These are phyloP conservation scores for Mortierella antarctica DNA, from an alignment of 192 early-diverging fungal genomes.

Conservation along the genomic window DNA sequence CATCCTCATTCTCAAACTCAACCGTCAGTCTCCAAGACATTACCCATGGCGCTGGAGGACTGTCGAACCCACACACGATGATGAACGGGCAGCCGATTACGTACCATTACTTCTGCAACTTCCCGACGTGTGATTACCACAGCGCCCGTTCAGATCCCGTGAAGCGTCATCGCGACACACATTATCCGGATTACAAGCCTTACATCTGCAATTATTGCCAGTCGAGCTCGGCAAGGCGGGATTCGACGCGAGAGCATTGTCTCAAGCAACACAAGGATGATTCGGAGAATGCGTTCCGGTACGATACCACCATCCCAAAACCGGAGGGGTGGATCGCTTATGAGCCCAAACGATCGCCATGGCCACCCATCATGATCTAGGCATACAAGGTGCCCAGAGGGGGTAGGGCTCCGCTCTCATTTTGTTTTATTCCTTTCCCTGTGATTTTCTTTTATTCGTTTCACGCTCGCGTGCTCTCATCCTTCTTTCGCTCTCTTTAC, in stretches of 20 bases:
- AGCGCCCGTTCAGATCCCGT: conserved; percentile 49
- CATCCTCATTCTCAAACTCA: conserved; percentile 27
- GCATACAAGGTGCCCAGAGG: not conserved
- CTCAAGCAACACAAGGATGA: conserved; percentile 52
- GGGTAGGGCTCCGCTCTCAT: not conserved
- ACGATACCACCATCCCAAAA: conserved; percentile 37
- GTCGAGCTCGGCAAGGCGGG: conserved; percentile 38
- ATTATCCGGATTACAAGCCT: conserved; percentile 52
- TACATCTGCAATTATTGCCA: conserved; percentile 54
- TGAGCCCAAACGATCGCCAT: conserved; percentile 47
- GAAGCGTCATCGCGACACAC: conserved; percentile 48
- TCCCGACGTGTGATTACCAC: conserved; percentile 50
- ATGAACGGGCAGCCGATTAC: conserved; percentile 37
- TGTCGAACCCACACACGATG: not conserved
- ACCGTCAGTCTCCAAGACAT: not conserved
- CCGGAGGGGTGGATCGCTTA: conserved; percentile 53
- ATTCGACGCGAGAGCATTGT: conserved; percentile 47
- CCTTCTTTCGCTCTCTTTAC: not conserved
- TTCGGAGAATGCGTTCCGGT: conserved; percentile 44
- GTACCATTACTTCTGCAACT: conserved; percentile 51
- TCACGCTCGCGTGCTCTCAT: not conserved
- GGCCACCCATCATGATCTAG: conserved; percentile 48
- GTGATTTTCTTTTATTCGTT: not conserved
- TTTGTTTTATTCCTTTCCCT: not conserved
- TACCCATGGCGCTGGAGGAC: not conserved